Base-by-base conservation (phyloP, 805 yeast species). In the Kluyveromyces starmeri region DNA sequence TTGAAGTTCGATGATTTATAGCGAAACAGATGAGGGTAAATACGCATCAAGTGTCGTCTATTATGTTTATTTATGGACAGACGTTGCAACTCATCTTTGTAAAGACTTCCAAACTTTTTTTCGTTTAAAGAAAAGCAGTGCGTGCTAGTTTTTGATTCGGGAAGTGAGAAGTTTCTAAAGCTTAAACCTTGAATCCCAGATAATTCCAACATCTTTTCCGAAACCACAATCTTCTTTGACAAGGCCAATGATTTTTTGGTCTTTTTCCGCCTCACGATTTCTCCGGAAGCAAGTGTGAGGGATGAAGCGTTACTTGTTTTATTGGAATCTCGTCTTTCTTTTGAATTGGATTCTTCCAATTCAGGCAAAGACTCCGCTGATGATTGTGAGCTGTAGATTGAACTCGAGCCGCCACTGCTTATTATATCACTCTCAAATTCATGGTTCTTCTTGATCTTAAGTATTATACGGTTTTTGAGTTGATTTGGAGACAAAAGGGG, bases 81-180 rank as follows among this genome's bases (percentile, higher is more conserved):
- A 3, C 58, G 48, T 40, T 76, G 78, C 2, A 61, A 67, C 1
- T 67, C 59, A 42, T 84, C 89, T 41, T 75, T 78, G 22, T 75
- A 51, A 73, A 88, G 70, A 7, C 72, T 61, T 30, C 70, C 70
- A 26, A 83, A 57, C 2, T 75, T 62, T 35, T 82, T 75, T 48
- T 92, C 97, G 41, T 81, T 79, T 41, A 92, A 72, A 2, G 96
- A 86, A 51, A 88, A 92, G 35, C 88, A 75, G 54, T 86, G 97
- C 44, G 82, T 81, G 37, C 55, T 60, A 0, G 83, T 70, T 48
- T 86, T 84, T 1, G 95, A 83, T 46, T 82, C 94, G 0, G 95
- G 94, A 18, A 84, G 60, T 0, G 95, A 78, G 46, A 86, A 84
- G 53, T 85, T 84, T 21, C 83, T 67, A 48, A 81, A 89, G 47